Base-by-base conservation (phyloP, 768 basidiomycete species). In the Phanerochaete sordida region DNA sequence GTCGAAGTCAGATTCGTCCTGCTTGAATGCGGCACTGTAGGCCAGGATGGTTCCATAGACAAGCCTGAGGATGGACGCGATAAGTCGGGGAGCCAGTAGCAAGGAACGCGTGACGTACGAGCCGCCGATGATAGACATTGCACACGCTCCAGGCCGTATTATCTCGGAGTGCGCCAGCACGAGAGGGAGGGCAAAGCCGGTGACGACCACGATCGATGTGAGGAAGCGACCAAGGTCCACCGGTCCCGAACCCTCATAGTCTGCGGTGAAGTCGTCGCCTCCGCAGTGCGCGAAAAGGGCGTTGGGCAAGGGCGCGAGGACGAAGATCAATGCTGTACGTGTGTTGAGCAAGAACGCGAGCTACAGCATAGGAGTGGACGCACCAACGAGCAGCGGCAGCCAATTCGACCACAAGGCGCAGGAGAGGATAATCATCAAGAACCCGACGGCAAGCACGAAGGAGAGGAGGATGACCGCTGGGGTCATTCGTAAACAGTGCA, bases 401-500 rank as follows among this genome's bases (percentile, higher is more conserved):
- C 97, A 99, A 73, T 99, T 99, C 15, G 85, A 77, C 88, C 90
- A 98, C 30, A 98, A 78, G 7, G 97, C 97, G 72, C 97, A 98
- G 1, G 93, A 93, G 24, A 99, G 87, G 73, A 99, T 99, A 69
- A 98, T 92, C 70, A 98, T 84, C 59, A 99, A 77, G 78, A 99
- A 99, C n/a, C 97, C 97, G 16, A 96, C 83, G 6, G 97, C 97
- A 52, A 99, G 88, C 56, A 98, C 93, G 76, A 99, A 98, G 1
- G 97, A 95, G 48, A 99, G 87, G 56, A 98, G 81, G 67, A 98
- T 95, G 64, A 98, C 95, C 69, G 94, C 95, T 98, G 70, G 50
- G 64, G 21, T 30, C 50, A 30, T 39, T 54, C 23, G 54, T 68
- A 59, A 33, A 67, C 21, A 65, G 64, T 4, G 30, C 28, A 3